These are phyloP conservation scores for Colletotrichum salicis DNA, from an alignment of 2,329 filamentous ascomycete genomes.

Conservation along the genomic window DNA sequence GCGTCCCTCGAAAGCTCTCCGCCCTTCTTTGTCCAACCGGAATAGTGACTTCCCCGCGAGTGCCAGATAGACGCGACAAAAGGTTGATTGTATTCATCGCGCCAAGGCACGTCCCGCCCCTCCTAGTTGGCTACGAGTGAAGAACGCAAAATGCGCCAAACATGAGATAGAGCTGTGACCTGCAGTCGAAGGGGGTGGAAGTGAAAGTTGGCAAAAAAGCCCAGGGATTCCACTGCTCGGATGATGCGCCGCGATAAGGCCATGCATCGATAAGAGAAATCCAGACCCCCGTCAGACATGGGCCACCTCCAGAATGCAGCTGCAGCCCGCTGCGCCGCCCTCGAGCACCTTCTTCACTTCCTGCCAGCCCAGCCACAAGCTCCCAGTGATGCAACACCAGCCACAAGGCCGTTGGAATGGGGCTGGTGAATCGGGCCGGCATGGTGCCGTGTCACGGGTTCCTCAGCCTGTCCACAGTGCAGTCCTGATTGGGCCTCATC, in stretches of 20 bases:
- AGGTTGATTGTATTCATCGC: constrained; percentile 1
- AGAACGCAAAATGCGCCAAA: constrained; percentile 2
- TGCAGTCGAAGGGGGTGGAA: neutral
- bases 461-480: constrained; percentile 29
- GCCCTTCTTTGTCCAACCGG: constrained; percentile 2
- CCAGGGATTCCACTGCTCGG: constrained; percentile 12
- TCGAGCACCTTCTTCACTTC: neutral
- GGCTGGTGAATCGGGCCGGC: constrained; percentile 25
- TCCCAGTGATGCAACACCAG: neutral
- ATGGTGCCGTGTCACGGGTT: constrained; percentile 33
- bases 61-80: neutral
- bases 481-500: constrained; percentile 35
- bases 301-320: constrained; percentile 4
- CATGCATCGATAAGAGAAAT: constrained; percentile 6
- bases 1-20: neutral
- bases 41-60: neutral
- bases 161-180: neutral
- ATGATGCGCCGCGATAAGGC: constrained; percentile 13
- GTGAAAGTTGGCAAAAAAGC: neutral
- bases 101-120: constrained; percentile 12
- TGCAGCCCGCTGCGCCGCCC: constrained; percentile 14
- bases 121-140: neutral
- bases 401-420: neutral
- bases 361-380: neutral
- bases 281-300: neutral